These are phyloP conservation scores for Saksenaea oblongispora DNA, from an alignment of 371 early-diverging fungal genomes.

Conservation along the genomic window DNA sequence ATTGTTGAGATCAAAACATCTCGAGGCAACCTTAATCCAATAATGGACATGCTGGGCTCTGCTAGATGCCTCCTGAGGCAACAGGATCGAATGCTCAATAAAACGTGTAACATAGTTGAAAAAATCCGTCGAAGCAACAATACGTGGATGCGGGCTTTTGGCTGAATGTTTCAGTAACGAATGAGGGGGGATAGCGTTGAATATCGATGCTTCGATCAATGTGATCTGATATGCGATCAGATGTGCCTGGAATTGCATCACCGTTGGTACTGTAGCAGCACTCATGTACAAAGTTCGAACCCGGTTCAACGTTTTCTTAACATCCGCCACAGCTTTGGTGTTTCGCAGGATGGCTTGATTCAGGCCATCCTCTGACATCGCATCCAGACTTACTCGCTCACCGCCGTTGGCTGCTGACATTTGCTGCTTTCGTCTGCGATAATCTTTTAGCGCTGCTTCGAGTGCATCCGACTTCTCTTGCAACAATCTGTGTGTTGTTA, in stretches of 20 bases:
- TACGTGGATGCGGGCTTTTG: slow-evolving; percentile 64
- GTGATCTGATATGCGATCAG: slow-evolving; percentile 76
- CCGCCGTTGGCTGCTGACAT: not conserved
- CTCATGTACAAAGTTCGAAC: slow-evolving; percentile 60
- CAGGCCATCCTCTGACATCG: slow-evolving; percentile 36
- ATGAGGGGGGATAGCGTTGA: slow-evolving; percentile 64
- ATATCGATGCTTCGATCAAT: slow-evolving; percentile 71
- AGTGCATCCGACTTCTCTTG: slow-evolving; percentile 40
- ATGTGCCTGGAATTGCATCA: slow-evolving; percentile 67
- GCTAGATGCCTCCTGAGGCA: slow-evolving; percentile 59
- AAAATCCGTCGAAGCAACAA: slow-evolving; percentile 78
- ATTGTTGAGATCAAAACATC: slow-evolving; percentile 67
- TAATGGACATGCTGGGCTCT: slow-evolving; percentile 68
- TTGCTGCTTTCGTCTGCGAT: slow-evolving; percentile 26
- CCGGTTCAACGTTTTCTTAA: slow-evolving; percentile 53
- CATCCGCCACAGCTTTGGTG: slow-evolving; percentile 42
- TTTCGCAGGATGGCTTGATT: slow-evolving; percentile 51
- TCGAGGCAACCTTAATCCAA: slow-evolving; percentile 78
- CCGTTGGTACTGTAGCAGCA: slow-evolving; percentile 60
- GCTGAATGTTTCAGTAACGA: slow-evolving; percentile 72
- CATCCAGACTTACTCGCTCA: slow-evolving; percentile 8
- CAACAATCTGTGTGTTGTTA: slow-evolving; percentile 54
- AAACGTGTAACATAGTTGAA: slow-evolving; percentile 82
- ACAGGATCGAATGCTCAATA: slow-evolving; percentile 73
- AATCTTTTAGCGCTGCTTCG: slow-evolving; percentile 34